Evolutionary conservation across 345 rosid species (phyloP).

Genomic region (Luvunga scandens): DNA sequence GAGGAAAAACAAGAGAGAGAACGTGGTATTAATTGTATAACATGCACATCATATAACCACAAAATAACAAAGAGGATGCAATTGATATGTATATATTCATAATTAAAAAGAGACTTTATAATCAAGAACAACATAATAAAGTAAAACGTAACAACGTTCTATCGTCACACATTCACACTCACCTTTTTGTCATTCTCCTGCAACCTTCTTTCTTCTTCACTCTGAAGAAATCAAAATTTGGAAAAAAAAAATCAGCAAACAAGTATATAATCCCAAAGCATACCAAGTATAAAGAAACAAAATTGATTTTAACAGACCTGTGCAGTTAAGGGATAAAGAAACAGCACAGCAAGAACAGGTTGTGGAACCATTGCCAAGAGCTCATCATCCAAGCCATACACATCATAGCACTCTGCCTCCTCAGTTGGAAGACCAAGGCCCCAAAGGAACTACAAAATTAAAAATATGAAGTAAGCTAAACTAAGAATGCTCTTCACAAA

Average conservation of each 20-base stretch:
- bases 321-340: constrained; percentile 76
- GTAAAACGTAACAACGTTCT: not conserved
- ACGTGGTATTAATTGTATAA: not conserved
- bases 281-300: not conserved
- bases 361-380: constrained; percentile 84
- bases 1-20: not conserved
- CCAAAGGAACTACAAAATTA: constrained; percentile 66
- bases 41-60: not conserved
- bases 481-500: not conserved
- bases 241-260: constrained; percentile 12
- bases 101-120: not conserved
- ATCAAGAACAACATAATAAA: not conserved
- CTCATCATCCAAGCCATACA: constrained; percentile 83
- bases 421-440: constrained; percentile 69
- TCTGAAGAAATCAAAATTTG: constrained; percentile 34
- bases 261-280: not conserved
- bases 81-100: not conserved
- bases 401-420: constrained; percentile 84
- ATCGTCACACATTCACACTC: constrained; percentile 8
- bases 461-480: not conserved
- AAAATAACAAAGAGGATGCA: not conserved
- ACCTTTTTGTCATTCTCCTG: constrained; percentile 59
- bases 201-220: constrained; percentile 70
- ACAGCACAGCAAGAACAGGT: constrained; percentile 90
- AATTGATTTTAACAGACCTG: constrained; percentile 43